These are phyloP conservation scores for Begonia fuchsioides DNA, from an alignment of 306 rosid genomes.

Conservation along the genomic window DNA sequence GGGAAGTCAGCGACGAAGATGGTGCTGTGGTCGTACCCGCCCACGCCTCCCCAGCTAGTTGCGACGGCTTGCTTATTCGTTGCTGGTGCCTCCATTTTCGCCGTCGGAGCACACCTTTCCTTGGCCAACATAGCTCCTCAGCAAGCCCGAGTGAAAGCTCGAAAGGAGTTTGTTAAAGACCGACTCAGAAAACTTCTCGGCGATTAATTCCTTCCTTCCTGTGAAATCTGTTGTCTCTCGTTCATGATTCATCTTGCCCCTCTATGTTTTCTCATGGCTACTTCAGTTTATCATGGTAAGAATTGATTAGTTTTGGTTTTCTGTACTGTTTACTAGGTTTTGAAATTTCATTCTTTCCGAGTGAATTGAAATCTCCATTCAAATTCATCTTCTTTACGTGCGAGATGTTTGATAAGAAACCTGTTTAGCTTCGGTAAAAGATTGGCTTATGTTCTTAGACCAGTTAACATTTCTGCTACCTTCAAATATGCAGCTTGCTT, in stretches of 20 bases:
- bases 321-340: too few relatives aligned
- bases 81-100: constrained; percentile 21
- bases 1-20: constrained; percentile 1
- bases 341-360: too few relatives aligned
- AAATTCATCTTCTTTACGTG: too few relatives aligned
- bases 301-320: too few relatives aligned
- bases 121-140: constrained; percentile 26
- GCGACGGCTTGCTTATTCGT: constrained; percentile 15
- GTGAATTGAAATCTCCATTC: too few relatives aligned
- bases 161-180: constrained; percentile 21
- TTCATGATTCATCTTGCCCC: too few relatives aligned
- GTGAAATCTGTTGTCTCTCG: not conserved
- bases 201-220: constrained; percentile 6
- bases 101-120: constrained; percentile 24
- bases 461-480: not conserved
- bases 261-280: too few relatives aligned
- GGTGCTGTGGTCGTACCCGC: constrained; percentile 31
- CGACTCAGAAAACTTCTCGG: constrained; percentile 20
- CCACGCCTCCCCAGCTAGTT: constrained; percentile 19
- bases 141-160: constrained; percentile 32
- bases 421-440: too few relatives aligned
- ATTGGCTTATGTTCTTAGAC: not conserved
- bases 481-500: too few relatives aligned
- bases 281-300: too few relatives aligned
- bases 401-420: too few relatives aligned